Evolutionary conservation across 257 asterid genomes (phyloP).

Genomic region (Nicotiana obtusifolia): DNA sequence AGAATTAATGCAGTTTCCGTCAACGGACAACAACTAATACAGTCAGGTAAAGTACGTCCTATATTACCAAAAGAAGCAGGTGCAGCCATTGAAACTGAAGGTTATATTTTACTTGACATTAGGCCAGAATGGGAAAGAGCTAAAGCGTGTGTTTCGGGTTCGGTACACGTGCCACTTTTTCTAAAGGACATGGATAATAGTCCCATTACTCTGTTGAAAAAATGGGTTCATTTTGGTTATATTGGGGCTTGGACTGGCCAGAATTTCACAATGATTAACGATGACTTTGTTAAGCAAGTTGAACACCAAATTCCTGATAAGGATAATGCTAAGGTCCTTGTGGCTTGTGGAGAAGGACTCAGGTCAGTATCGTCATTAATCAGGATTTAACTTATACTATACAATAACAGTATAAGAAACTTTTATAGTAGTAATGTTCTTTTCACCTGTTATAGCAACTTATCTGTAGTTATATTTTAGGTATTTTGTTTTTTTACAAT

Average conservation of each 20-base stretch:
- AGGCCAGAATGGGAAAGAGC: conserved; percentile 88
- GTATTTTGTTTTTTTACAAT: too few species aligned
- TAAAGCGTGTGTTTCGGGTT: conserved; percentile 75
- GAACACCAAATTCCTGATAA: conserved; percentile 54
- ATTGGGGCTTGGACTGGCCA: conserved; percentile 94
- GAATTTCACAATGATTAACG: conserved; percentile 65
- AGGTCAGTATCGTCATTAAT: conserved; percentile 32
- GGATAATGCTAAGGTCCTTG: conserved; percentile 56
- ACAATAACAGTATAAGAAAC: too few species aligned
- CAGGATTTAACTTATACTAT: too few species aligned
- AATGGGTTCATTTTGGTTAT: conserved; percentile 95
- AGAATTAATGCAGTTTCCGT: conserved; percentile 41
- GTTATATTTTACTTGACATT: conserved; percentile 72
- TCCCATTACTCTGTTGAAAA: conserved; percentile 65
- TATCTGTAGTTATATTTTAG: too few species aligned
- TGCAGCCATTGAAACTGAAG: conserved; percentile 51
- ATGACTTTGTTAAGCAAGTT: conserved; percentile 49
- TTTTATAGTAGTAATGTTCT: too few species aligned
- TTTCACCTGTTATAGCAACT: too few species aligned
- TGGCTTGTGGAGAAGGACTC: conserved; percentile 91
- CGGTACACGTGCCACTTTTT: conserved; percentile 82
- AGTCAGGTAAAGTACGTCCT: conserved; percentile 67
- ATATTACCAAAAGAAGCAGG: conserved; percentile 69
- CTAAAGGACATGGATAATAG: conserved; percentile 72
- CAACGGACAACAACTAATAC: conserved; percentile 60